Conservation (phyloP, 2,329 filamentous ascomycete species). For the Penicillium hordei region DNA sequence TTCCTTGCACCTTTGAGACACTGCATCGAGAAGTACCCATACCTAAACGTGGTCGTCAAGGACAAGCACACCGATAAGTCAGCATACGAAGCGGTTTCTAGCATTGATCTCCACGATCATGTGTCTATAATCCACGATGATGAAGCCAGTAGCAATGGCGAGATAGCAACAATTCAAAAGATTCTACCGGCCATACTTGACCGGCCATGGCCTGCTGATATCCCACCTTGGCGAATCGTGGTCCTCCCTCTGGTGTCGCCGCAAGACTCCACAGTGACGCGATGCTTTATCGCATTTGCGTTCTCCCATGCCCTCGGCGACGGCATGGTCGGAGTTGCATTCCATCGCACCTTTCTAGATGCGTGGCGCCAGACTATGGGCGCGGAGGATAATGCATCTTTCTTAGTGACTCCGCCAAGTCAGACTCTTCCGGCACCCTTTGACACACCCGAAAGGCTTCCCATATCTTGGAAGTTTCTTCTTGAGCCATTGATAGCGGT, state of each 20-base stretch:
- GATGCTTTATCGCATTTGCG: constrained; percentile 42
- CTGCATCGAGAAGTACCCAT: constrained; percentile 43
- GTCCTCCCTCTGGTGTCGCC: constrained; percentile 31
- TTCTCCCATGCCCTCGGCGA: constrained; percentile 50
- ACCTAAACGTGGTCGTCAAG: constrained; percentile 39
- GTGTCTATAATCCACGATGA: constrained; percentile 29
- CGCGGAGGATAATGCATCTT: not conserved
- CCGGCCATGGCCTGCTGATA: constrained; percentile 27
- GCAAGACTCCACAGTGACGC: constrained; percentile 5
- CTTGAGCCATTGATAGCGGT: constrained; percentile 41
- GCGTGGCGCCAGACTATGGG: constrained; percentile 8
- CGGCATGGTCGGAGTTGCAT: constrained; percentile 44
- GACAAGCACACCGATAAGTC: constrained; percentile 41
- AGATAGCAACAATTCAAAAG: constrained; percentile 23
- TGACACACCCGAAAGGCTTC: constrained; percentile 40
- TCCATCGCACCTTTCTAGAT: constrained; percentile 45
- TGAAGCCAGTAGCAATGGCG: constrained; percentile 5
- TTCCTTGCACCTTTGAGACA: constrained; percentile 35
- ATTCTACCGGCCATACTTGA: constrained; percentile 36
- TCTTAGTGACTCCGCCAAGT: constrained; percentile 18
- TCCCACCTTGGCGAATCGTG: constrained; percentile 48
- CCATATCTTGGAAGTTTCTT: constrained; percentile 49
- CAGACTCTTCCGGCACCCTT: constrained; percentile 37
- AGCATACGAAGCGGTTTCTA: constrained; percentile 30
- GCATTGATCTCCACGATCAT: constrained; percentile 43